A percentile compares a stretch with the other conserved stretches of the same genome.
Evolutionary conservation across 495 filamentous ascomycete genomes (phyloP).

Genomic region (Penicillium manginii): DNA sequence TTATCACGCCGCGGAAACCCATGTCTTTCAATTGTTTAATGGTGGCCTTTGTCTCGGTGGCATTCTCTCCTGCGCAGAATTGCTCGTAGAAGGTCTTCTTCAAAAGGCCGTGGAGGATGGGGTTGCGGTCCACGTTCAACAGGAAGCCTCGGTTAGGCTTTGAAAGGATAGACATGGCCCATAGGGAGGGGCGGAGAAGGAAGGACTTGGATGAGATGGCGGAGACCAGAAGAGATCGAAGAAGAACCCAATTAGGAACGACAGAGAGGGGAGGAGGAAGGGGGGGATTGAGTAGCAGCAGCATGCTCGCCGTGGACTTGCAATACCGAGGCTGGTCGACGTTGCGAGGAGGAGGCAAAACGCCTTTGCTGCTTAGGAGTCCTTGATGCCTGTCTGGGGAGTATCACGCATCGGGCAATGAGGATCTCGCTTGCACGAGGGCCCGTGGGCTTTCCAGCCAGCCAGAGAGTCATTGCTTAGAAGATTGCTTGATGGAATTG

Average conservation of each 20-base stretch:
- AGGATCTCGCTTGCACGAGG: slow-evolving; percentile 15
- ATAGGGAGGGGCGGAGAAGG: slow-evolving; percentile 66
- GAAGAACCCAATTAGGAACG: slow-evolving; percentile 67
- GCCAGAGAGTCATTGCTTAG: slow-evolving; percentile 16
- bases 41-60: slow-evolving; percentile 35
- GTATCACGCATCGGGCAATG: slow-evolving; percentile 10
- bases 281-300: slow-evolving; percentile 4
- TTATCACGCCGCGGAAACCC: slow-evolving; percentile 50
- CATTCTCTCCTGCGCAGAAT: slow-evolving; percentile 51
- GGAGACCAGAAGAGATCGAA: slow-evolving; percentile 76
- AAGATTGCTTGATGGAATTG: background rate
- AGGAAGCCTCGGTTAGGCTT: slow-evolving; percentile 33
- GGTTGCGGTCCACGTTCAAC: slow-evolving; percentile 47
- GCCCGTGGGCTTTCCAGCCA: slow-evolving; percentile 16
- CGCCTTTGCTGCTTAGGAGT: slow-evolving; percentile 3
- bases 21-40: slow-evolving; percentile 41
- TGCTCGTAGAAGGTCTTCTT: slow-evolving; percentile 53
- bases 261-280: slow-evolving; percentile 62
- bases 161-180: slow-evolving; percentile 61
- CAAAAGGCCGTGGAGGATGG: slow-evolving; percentile 41
- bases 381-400: background rate
- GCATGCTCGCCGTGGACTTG: slow-evolving; percentile 6
- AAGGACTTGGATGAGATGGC: slow-evolving; percentile 73
- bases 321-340: slow-evolving; percentile 18
- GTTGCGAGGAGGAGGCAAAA: slow-evolving; percentile 1